These are phyloP conservation scores for Penstemon davidsonii DNA, from an alignment of 257 asterid species.

Conservation along the genomic window DNA sequence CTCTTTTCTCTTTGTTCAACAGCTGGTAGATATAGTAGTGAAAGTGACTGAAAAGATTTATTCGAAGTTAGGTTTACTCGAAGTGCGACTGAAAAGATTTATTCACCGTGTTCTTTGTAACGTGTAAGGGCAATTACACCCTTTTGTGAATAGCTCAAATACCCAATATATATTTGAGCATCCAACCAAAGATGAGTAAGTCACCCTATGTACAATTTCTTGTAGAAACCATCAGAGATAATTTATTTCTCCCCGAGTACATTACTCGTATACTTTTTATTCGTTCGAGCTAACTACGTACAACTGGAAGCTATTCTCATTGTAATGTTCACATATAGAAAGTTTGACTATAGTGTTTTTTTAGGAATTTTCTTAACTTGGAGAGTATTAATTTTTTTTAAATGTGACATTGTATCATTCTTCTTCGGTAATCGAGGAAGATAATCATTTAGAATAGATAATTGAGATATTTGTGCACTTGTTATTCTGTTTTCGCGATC, in stretches of 20 bases:
- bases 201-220: constrained; percentile 37
- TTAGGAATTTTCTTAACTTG: constrained; percentile 32
- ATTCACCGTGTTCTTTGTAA: constrained; percentile 23
- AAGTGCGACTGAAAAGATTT: constrained; percentile 36
- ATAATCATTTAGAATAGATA: constrained; percentile 24
- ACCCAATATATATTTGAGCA: constrained; percentile 33
- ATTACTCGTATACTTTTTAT: constrained; percentile 35
- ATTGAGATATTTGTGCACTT: neutral
- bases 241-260: constrained; percentile 38
- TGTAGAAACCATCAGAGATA: constrained; percentile 38
- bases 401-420: constrained; percentile 39
- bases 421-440: constrained; percentile 33
- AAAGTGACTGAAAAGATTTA: constrained; percentile 52
- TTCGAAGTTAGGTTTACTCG: too few species aligned
- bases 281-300: constrained; percentile 33
- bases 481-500: neutral
- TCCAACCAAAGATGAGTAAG: constrained; percentile 34
- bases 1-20: constrained; percentile 27
- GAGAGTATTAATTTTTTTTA: constrained; percentile 32
- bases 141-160: constrained; percentile 50
- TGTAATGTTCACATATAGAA: constrained; percentile 41
- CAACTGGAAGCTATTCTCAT: constrained; percentile 28
- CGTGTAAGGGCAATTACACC: constrained; percentile 40
- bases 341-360: constrained; percentile 32
- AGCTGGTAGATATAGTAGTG: constrained; percentile 76